Conservation (phyloP, 352 stramenopile genomes). For the Phytophthora macrochlamydospora region DNA sequence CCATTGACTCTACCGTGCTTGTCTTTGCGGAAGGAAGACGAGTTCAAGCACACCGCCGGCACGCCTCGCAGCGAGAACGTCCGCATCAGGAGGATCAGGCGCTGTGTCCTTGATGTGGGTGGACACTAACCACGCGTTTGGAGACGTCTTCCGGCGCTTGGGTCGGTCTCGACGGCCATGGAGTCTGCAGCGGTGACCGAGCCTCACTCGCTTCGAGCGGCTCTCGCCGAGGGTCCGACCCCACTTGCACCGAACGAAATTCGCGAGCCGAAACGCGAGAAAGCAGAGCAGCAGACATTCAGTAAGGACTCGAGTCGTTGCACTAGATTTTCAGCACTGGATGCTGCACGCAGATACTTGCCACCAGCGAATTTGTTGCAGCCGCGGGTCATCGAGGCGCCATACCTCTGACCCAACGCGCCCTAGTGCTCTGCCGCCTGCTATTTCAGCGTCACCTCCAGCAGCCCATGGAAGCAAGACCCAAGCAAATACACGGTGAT, state of each 20-base stretch:
- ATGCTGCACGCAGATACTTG: conserved; percentile 7
- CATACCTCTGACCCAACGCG: conserved; percentile 9
- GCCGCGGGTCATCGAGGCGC: conserved; percentile 14
- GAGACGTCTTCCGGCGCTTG: too few species aligned
- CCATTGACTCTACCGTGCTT: background rate
- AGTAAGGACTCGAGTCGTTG: too few species aligned
- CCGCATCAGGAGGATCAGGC: too few species aligned
- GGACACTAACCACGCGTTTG: too few species aligned
- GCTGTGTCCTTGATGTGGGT: too few species aligned
- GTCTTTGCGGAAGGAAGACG: background rate
- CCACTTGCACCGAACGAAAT: too few species aligned
- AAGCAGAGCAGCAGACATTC: conserved; percentile 79
- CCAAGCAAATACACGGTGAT: conserved; percentile 17
- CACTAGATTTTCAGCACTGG: conserved; percentile 1
- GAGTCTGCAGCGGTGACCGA: too few species aligned
- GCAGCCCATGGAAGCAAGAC: background rate
- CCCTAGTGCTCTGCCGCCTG: background rate
- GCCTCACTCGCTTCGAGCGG: too few species aligned
- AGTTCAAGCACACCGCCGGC: background rate
- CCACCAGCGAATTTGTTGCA: conserved; percentile 14
- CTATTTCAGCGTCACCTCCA: background rate
- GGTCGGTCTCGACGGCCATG: too few species aligned
- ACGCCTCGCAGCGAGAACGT: background rate
- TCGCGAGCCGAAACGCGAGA: too few species aligned
- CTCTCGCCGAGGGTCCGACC: too few species aligned